phyloP scores from a whole-genome alignment of 2,329 filamentous ascomycete genomes.

The Monilinia aucupariae region DNA sequence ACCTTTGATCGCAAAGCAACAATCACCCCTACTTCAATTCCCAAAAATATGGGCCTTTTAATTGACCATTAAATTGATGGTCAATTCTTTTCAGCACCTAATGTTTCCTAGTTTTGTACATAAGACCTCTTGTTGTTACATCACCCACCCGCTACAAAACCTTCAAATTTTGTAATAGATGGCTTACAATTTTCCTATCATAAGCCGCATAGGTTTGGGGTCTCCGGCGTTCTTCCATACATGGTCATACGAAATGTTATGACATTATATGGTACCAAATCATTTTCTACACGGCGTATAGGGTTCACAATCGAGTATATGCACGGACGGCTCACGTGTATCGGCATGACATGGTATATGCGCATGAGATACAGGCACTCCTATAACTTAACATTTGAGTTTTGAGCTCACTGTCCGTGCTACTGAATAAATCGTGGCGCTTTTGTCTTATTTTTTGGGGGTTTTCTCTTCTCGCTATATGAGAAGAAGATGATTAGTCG shows the following conservation, averaged over 20 bases:
- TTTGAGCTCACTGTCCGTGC: background rate
- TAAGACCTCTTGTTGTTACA: conserved; percentile 4
- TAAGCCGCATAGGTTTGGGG: background rate
- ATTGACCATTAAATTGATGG: background rate
- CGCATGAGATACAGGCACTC: conserved; percentile 3
- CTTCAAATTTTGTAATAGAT: background rate
- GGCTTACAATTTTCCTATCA: background rate
- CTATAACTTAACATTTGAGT: background rate
- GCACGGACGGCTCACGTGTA: background rate
- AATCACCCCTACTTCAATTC: conserved; percentile 2
- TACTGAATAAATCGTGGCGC: background rate
- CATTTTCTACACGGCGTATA: conserved; percentile 6
- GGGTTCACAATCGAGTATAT: conserved; percentile 4
- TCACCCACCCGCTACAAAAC: background rate
- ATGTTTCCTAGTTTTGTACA: conserved; percentile 6
- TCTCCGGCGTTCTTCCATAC: conserved; percentile 15
- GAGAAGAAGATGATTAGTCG: background rate
- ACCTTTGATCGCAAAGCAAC: conserved; percentile 1
- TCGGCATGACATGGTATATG: background rate
- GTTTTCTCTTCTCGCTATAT: background rate
- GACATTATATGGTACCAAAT: conserved; percentile 8
- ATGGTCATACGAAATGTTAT: conserved; percentile 6
- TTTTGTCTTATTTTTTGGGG: background rate
- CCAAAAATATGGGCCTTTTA: background rate
- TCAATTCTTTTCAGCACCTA: background rate